These are phyloP conservation scores for Fomitopsis serialis DNA, from an alignment of 768 basidiomycete genomes.

Conservation along the genomic window DNA sequence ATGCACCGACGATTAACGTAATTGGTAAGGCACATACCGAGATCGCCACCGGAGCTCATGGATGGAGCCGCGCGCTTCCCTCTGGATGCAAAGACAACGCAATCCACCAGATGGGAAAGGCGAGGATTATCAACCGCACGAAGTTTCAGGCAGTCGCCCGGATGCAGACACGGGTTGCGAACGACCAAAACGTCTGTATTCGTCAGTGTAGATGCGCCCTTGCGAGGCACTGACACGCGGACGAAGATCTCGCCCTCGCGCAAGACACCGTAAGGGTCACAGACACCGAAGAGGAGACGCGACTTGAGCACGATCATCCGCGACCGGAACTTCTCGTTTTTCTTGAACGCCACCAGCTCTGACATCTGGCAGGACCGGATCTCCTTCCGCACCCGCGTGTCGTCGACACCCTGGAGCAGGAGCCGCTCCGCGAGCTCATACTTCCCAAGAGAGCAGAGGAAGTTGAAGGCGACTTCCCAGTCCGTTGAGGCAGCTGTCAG, in stretches of 20 bases:
- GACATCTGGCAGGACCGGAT: conserved; percentile 40
- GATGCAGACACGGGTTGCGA: conserved; percentile 65
- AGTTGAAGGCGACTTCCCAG: conserved; percentile 46
- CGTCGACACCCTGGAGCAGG: conserved; percentile 50
- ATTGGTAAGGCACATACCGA: conserved; percentile 35
- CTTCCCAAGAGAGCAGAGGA: conserved; percentile 46
- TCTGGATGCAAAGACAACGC: conserved; percentile 60
- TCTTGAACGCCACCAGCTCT: conserved; percentile 47
- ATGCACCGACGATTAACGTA: background rate
- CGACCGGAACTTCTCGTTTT: conserved; percentile 47
- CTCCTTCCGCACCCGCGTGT: conserved; percentile 31
- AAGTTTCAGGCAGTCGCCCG: conserved; percentile 63
- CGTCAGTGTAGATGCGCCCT: conserved; percentile 49
- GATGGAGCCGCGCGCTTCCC: conserved; percentile 60
- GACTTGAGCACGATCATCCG: conserved; percentile 61
- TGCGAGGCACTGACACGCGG: conserved; percentile 45
- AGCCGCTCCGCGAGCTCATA: conserved; percentile 46
- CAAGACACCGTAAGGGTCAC: conserved; percentile 59
- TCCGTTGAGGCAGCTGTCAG: conserved; percentile 44
- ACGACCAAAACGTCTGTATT: conserved; percentile 61
- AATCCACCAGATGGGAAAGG: conserved; percentile 56
- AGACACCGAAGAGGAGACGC: conserved; percentile 59
- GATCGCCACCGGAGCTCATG: conserved; percentile 67
- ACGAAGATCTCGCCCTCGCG: conserved; percentile 62
- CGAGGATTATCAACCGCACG: conserved; percentile 47